Evolutionary conservation across 2,329 filamentous ascomycete species (phyloP), one percentile per base, ranked within the genome.

Genomic region (Pezicula carpinea): DNA sequence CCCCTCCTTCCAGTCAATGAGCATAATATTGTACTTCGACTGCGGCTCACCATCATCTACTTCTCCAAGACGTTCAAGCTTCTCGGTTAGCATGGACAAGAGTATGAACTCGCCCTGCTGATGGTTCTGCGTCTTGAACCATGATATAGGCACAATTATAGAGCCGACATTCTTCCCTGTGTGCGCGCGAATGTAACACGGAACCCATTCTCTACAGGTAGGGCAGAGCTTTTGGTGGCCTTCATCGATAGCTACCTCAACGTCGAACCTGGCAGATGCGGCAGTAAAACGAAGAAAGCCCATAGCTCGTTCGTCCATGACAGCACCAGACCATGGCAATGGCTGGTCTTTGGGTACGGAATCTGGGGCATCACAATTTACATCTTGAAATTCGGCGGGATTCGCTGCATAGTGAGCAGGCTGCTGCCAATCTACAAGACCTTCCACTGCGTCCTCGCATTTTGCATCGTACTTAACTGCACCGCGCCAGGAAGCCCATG

Each of bases 1-100:
- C 22, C 43, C 43, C 21, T 45, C 22, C 32, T 45, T 32, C 34
- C 33, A 39, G 22, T 39, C 33, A 39, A 45, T 32, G 14, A 45
- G 43, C 32, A 45, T 39, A 29, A 45, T 31, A 45, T 39, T 29
- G 21, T 35, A 44, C 2, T 22, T 13, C 11, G 29, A 35, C 31
- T 44, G 29, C n/a, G 23, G 41, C 29, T 44, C 17, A 15, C 41
- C 33, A 8, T 22, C 17, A 34, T 34, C 41, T 5, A 23, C 5
- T 23, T 5, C 22, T 23, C 22, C 22, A 8, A 5, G 8, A 5
- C 22, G 22, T 23, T n/a, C n/a, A n/a, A n/a, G n/a, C 22, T 23
- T 8, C 22, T 5, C 8, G 22, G 22, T 23, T 5, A 5, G 22
- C 22, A 23, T 23, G 22, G 22, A 23, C 8, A 23, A 8, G 8